Base-by-base conservation (phyloP, 2,329 filamentous ascomycete species). In the Cytospora schulzeri region DNA sequence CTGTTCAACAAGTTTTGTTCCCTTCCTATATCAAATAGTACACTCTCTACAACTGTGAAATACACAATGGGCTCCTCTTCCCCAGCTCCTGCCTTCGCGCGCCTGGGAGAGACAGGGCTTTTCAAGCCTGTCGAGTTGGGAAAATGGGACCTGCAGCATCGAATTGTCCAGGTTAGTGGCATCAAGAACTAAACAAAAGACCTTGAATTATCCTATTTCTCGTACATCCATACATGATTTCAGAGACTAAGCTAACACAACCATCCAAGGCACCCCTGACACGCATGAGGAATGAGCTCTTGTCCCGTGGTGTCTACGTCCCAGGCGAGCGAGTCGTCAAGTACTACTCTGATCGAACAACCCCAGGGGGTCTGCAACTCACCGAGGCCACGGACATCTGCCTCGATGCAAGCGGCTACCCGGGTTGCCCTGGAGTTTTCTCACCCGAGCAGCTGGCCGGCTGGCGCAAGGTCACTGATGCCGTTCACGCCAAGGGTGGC, bases 401-500 rank as follows among this genome's bases (percentile, higher is more conserved):
- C 41, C 67, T 67, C 0, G 50, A 69, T 0, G 71, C 72, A 28
- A 73, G 71, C 58, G 73, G 66, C 1, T 75, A 74, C 65, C 69
- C 72, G 0, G 70, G 72, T 17, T 70, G 72, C 1, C 70, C 73
- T 0, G 73, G 74, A 7, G 70, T 74, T 48, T 75, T 73, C 60
- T 71, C 71, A 38, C 63, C 69, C 35, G 67, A 68, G 2, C 74
- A 76, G 65, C 64, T 76, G 3, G 63, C 69, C n/a, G 73, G 68
- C 1, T 75, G 73, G 66, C 83, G 81, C 19, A 77, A 80, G 62
- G 76, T 89, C 35, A 85, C 84, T 0, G 79, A 84, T 58, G 83
- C 80, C 2, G 85, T 89, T 0, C 87, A 89, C 72, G 77, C 77
- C 24, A 85, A 87, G 69, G 83, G 83, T 15, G 80, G 78, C 38